Evolutionary conservation across 306 rosid genomes (phyloP), one percentile per base, ranked within the genome.

Genomic region (Quercus glauca): DNA sequence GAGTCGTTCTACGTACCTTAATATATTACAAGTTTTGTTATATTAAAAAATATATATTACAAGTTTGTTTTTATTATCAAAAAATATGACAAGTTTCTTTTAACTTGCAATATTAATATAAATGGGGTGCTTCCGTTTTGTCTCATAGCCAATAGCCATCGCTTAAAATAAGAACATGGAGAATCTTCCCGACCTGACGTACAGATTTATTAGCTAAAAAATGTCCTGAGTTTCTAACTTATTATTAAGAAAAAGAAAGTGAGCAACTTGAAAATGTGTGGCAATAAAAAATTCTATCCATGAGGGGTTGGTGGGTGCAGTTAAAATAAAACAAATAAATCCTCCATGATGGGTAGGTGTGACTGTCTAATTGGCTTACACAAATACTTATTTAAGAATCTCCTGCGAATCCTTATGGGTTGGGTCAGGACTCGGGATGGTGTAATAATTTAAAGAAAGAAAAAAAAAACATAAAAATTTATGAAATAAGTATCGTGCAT

Each of bases 171-270:
- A 77, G 29, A 49, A 14, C 29, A n/a, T 18, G 17, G 69, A 33
- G 26, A 71, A 79, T 80, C 78, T 76, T 80, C 35, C n/a, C 51
- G 20, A 55, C 49, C n/a, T 73, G 53, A 64, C 49, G 13, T 3
- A 49, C 53, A 10, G 15, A 49, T 49, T 49, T 49, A 2, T 45
- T 49, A 10, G 17, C 53, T 49, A 49, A 7, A 35, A 35, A 37
- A 10, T 12, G 53, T 49, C 4, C 15, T 3, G 53, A 37, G 9
- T 37, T 37, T 37, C 45, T 49, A 13, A 49, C 53, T 12, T 49
- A 49, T 13, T 49, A 49, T 49, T 12, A 3, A 12, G 53, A 23
- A 18, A 25, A 45, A 7, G 11, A 68, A 75, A 26, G 8, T 56
- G 25, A 81, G 56, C 69, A 59, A 70, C 19, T 31, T 19, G 23